Conservation (phyloP, 2,329 filamentous ascomycete species). For the Aaosphaeria pasadenensis region DNA sequence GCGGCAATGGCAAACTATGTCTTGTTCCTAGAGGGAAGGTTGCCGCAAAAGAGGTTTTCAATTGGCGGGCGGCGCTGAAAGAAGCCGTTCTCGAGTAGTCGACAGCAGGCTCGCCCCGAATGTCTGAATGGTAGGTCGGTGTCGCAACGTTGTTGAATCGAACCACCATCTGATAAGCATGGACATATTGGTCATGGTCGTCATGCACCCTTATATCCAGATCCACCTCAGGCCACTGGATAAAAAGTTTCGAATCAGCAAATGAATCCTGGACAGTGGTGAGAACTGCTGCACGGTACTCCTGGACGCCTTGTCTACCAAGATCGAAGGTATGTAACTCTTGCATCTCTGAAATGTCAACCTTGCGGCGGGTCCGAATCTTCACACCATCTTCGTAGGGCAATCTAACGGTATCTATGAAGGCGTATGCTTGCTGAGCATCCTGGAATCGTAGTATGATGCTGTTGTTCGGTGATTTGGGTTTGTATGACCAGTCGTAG, state of each 20-base stretch:
- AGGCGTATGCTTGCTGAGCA: conserved; percentile 4
- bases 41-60: conserved; percentile 5
- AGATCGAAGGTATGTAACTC: conserved; percentile 8
- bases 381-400: conserved; percentile 10
- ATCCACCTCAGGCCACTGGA: conserved; percentile 13
- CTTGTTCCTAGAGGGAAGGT: conserved; percentile 8
- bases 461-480: conserved; percentile 11
- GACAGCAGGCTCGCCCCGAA: conserved; percentile 10
- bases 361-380: conserved; percentile 3
- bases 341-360: conserved; percentile 7
- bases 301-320: neutral
- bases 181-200: conserved; percentile 1
- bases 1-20: conserved; percentile 6
- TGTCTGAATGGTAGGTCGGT: conserved; percentile 15
- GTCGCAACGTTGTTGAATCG: conserved; percentile 11
- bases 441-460: conserved; percentile 10
- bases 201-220: conserved; percentile 7
- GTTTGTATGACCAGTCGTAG: conserved; percentile 17
- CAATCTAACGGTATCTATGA: conserved; percentile 9
- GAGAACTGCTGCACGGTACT: conserved; percentile 3
- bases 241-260: conserved; percentile 9
- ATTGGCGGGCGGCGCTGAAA: conserved; percentile 6
- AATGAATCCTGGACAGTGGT: neutral
- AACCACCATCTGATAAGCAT: conserved; percentile 8
- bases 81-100: conserved; percentile 7